Base-by-base conservation (phyloP, 257 asterid species). In the Scutellaria baicalensis region DNA sequence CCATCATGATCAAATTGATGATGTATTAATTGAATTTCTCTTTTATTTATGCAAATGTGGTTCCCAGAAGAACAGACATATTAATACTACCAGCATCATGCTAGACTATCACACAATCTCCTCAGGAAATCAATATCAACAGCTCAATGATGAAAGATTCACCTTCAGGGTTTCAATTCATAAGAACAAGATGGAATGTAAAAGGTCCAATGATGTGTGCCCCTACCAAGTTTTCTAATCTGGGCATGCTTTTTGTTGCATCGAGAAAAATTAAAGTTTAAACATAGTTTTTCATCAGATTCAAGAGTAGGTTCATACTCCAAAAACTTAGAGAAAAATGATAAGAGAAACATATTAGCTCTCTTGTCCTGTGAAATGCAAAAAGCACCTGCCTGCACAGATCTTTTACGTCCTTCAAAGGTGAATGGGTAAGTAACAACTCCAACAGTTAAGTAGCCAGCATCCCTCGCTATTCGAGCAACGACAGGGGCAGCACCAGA, bases 401-500 rank as follows among this genome's bases (percentile, higher is more conserved):
- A 83, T 80, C 99, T 81, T 83, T 89, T 91, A 58, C 99, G 97
- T 16, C 99, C 99, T 81, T 94, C 99, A 75, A 94, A 94, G 80
- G 97, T 88, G 87, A 94, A 94, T 1, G 99, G 99, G 68, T 91
- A 89, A 16, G 97, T 89, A 61, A 94, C 99, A 17, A 91, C 99
- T 62, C 99, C 99, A 78, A 91, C 99, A 67, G 97, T 94, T 79
- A 94, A 77, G 77, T 91, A 94, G 56, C 98, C 99, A 9, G 96
- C 95, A 75, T 94, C 98, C 79, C 83, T 91, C 3, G 99, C 86
- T 69, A 91, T 86, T 79, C 88, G 91, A 36, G 99, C 98, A 77
- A 92, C 99, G 36, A 94, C 81, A 44, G 98, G 96, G 58, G 99
- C 99, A 68, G 99, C 99, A 78, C 98, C 99, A 57, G 99, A 94